Evolutionary conservation across 495 filamentous ascomycete species (phyloP), one percentile per base, ranked within the genome.

Genomic region (Pseudoneurospora amorphoporcata): DNA sequence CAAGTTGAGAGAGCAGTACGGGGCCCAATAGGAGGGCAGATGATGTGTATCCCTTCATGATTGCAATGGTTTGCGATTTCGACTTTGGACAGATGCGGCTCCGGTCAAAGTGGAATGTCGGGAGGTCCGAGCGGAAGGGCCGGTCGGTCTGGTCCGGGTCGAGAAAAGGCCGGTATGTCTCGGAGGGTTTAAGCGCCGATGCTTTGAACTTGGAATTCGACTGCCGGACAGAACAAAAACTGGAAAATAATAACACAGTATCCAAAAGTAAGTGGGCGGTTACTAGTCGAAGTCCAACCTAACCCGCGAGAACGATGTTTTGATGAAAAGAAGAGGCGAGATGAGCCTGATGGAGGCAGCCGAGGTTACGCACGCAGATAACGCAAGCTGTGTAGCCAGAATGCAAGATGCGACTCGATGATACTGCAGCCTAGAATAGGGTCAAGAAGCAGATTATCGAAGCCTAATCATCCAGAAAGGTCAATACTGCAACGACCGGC

Each of bases 1-100:
- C 78, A 16, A 72, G 70, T 8, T 78, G 79, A 17, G 76, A 78
- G 45, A 84, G 72, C 68, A 83, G 68, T 4, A 76, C 47, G 29
- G 47, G 75, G 72, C 80, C 76, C 53, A 78, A 73, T 43, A 77
- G 73, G 39, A 81, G 43, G 8, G 75, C 74, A 32, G 53, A 32
- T 61, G 53, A 37, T 65, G 19, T 43, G 39, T 58, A 71, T 10
- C 73, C 72, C 69, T 74, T 81, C 80, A 82, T 82, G 41, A n/a
- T 73, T 53, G 68, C 39, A 35, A 37, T 14, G n/a, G 2, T 45
- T 35, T 70, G 39, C 41, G 68, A 19, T 35, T 70, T 14, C 39
- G 69, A 39, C 68, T 39, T n/a, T 0, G 16, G 19, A 58, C 10
- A 40, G 35, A 16, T 35, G 23, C 14, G 53, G 53, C 53, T 37